phyloP scores from a whole-genome alignment of 345 rosid species.

The Hypericum androsaemum region DNA sequence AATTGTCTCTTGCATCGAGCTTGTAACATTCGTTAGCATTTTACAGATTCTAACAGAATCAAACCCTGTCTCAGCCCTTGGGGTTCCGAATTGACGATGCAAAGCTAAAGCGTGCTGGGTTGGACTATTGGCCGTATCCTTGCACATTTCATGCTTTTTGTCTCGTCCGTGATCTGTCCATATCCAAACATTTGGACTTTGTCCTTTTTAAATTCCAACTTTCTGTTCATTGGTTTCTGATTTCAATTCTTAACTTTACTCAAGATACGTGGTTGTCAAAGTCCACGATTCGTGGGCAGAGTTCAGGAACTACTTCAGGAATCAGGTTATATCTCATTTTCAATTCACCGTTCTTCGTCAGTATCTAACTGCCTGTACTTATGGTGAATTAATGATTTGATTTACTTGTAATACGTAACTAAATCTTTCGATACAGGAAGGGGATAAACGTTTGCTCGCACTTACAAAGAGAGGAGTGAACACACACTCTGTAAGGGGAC shows the following conservation, averaged over 20 bases:
- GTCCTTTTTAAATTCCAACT: not conserved
- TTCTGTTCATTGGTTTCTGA: conserved; percentile 11
- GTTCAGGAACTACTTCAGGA: conserved; percentile 60
- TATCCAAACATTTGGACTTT: not conserved
- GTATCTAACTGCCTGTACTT: no score
- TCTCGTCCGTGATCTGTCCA: conserved; percentile 7
- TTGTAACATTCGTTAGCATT: not conserved
- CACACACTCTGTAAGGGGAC: conserved; percentile 76
- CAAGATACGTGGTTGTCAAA: conserved; percentile 72
- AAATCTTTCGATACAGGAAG: conserved; percentile 42
- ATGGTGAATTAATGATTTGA: not conserved
- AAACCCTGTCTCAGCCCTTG: conserved; percentile 49
- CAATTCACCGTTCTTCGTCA: not conserved
- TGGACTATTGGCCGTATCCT: conserved; percentile 99
- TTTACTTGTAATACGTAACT: not conserved
- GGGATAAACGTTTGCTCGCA: conserved; percentile 75
- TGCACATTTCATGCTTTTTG: conserved; percentile 7
- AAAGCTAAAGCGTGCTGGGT: conserved; percentile 86
- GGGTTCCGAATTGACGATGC: conserved; percentile 85
- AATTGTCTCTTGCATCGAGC: not conserved
- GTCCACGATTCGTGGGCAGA: conserved; percentile 75
- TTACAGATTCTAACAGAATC: not conserved
- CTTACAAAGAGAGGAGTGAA: conserved; percentile 76
- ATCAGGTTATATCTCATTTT: conserved; percentile 44
- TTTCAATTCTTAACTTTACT: conserved; percentile 18